Percentiles rank a stretch among this genome's conserved stretches.
Conservation (phyloP, 2,329 filamentous ascomycete genomes). For the Cordyceps pruinosa region DNA sequence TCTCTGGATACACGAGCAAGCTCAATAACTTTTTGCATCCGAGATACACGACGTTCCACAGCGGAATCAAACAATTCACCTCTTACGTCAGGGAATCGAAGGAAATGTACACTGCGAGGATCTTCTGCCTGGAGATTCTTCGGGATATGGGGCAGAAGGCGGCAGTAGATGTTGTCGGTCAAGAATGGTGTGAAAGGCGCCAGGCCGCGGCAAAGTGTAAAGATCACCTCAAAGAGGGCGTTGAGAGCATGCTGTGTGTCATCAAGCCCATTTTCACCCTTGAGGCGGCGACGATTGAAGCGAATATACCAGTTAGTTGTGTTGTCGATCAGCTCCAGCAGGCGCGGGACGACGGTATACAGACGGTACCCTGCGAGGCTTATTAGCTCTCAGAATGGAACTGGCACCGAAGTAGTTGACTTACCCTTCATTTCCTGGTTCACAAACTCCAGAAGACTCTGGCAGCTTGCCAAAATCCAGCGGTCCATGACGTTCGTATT, state of each 20-base stretch:
- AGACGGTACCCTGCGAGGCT: conserved; percentile 54
- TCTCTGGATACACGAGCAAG: conserved; percentile 81
- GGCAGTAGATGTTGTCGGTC: conserved; percentile 87
- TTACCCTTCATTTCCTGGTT: conserved; percentile 83
- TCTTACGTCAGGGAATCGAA: conserved; percentile 81
- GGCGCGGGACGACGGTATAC: conserved; percentile 84
- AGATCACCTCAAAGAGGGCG: conserved; percentile 88
- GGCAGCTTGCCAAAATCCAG: conserved; percentile 90
- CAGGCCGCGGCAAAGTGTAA: conserved; percentile 77
- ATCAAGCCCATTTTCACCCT: conserved; percentile 78
- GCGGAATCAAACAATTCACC: conserved; percentile 80
- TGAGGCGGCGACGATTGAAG: conserved; percentile 84
- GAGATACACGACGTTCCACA: conserved; percentile 76
- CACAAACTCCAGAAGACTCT: conserved; percentile 84
- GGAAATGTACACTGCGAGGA: conserved; percentile 82
- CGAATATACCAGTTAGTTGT: conserved; percentile 99
- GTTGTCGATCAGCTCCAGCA: conserved; percentile 82
- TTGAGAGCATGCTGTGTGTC: conserved; percentile 90
- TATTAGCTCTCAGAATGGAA: not conserved
- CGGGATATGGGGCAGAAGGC: conserved; percentile 75
- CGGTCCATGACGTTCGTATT: conserved; percentile 92
- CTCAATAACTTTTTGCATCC: conserved; percentile 96
- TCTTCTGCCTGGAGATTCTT: conserved; percentile 63
- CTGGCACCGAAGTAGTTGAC: conserved; percentile 19
- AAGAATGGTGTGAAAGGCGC: conserved; percentile 95